These are phyloP conservation scores for Penicillium brevicompactum DNA, from an alignment of 2,329 filamentous ascomycete genomes.

Conservation along the genomic window DNA sequence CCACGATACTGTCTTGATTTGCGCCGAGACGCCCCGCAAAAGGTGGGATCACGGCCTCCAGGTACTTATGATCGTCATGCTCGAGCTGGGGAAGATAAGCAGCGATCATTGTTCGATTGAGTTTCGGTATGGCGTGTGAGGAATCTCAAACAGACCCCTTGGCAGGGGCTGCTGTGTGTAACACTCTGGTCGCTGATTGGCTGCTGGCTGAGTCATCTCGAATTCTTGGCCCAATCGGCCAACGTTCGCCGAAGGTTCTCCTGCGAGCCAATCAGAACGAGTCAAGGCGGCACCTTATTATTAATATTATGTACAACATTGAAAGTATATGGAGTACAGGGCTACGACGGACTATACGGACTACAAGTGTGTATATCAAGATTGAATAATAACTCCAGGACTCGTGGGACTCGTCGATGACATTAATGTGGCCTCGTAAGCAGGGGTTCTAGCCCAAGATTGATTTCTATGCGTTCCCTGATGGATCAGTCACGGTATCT, in stretches of 20 bases:
- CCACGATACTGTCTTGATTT: conserved; percentile 38
- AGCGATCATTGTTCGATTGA: conserved; percentile 13
- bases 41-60: conserved; percentile 20
- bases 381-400: not conserved
- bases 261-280: not conserved
- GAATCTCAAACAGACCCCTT: not conserved
- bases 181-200: not conserved
- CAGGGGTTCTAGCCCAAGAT: not conserved
- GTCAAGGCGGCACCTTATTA: not conserved
- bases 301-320: not conserved
- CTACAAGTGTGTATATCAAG: too few relatives aligned
- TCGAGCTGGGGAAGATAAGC: conserved; percentile 18
- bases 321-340: too few relatives aligned
- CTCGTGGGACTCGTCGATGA: conserved; percentile 11
- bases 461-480: conserved; percentile 2
- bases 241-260: not conserved
- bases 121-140: conserved; percentile 6
- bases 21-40: conserved; percentile 42
- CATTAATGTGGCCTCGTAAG: conserved; percentile 4
- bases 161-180: not conserved
- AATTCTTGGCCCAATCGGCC: not conserved
- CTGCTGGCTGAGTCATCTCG: not conserved
- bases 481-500: conserved; percentile 14
- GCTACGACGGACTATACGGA: too few relatives aligned
- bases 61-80: conserved; percentile 11